phyloP scores from a whole-genome alignment of 768 basidiomycete species.

The Mycena olivaceomarginata region DNA sequence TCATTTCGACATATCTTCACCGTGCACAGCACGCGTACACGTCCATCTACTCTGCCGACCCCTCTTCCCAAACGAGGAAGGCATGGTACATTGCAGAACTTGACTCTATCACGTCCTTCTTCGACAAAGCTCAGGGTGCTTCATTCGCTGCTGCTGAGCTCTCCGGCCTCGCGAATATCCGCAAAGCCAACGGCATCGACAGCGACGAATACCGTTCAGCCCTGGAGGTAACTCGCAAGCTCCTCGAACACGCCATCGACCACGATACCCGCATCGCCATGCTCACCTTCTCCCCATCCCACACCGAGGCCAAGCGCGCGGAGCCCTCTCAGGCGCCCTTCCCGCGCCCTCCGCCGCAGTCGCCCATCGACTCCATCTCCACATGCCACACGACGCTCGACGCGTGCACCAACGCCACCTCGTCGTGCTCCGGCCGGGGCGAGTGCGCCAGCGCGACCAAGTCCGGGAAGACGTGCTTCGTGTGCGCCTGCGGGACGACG shows the following conservation, averaged over 20 bases:
- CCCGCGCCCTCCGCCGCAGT: constrained; percentile 65
- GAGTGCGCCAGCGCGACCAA: constrained; percentile 77
- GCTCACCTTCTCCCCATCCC: constrained; percentile 66
- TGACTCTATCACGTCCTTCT: constrained; percentile 68
- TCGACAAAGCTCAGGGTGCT: constrained; percentile 68
- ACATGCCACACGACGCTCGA: constrained; percentile 76
- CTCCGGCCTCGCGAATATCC: constrained; percentile 68
- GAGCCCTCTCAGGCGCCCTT: constrained; percentile 69
- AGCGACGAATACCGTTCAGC: constrained; percentile 76
- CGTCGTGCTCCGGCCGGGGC: constrained; percentile 82
- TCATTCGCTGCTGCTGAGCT: constrained; percentile 81
- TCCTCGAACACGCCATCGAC: constrained; percentile 65
- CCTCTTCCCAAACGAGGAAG: constrained; percentile 58
- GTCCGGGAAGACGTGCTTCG: constrained; percentile 74
- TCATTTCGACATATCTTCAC: constrained; percentile 75
- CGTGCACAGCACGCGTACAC: constrained; percentile 77
- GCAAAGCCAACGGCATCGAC: constrained; percentile 64
- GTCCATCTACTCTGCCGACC: constrained; percentile 66
- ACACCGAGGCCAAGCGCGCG: constrained; percentile 59
- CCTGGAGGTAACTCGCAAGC: constrained; percentile 64
- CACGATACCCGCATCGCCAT: constrained; percentile 69
- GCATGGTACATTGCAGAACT: constrained; percentile 56
- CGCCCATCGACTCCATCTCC: constrained; percentile 76
- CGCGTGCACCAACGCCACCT: constrained; percentile 78
- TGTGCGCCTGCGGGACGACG: constrained; percentile 71